Conservation (phyloP, 2,329 filamentous ascomycete genomes). For the Akanthomyces lecanii region DNA sequence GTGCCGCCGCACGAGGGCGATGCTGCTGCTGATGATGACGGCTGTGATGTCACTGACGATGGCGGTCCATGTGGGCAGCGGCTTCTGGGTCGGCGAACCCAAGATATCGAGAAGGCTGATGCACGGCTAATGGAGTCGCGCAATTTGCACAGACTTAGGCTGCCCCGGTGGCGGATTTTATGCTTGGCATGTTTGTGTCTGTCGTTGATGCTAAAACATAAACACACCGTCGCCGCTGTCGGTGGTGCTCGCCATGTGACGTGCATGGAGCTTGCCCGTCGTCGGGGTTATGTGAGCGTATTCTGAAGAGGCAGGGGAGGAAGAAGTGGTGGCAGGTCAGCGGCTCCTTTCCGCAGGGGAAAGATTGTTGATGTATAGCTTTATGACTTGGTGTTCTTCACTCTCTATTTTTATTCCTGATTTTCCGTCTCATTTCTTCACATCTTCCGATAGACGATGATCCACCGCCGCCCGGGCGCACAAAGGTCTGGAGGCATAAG, state of each 20-base stretch:
- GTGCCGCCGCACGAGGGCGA: background rate
- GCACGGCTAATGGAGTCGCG: slow-evolving; percentile 1
- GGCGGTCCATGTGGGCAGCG: background rate
- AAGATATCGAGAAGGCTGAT: background rate
- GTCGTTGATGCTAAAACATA: background rate
- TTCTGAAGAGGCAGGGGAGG: no score
- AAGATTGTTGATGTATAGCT: no score
- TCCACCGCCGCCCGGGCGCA: no score
- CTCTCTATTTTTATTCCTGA: background rate
- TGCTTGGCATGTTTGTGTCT: background rate
- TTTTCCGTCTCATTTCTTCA: background rate
- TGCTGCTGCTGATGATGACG: background rate
- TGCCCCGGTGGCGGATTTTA: background rate
- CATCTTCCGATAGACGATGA: no score
- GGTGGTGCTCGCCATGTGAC: slow-evolving; percentile 6
- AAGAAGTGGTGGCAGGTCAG: background rate
- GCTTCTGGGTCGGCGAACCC: background rate
- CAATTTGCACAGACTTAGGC: background rate
- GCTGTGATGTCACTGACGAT: background rate
- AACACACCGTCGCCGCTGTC: background rate
- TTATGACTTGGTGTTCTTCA: no score
- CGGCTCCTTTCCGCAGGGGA: background rate
- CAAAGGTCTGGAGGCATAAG: no score
- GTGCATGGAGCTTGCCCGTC: background rate
- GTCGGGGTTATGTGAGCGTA: background rate